phyloP scores from a whole-genome alignment of 2,329 filamentous ascomycete genomes.

The Blastomyces emzantsi region DNA sequence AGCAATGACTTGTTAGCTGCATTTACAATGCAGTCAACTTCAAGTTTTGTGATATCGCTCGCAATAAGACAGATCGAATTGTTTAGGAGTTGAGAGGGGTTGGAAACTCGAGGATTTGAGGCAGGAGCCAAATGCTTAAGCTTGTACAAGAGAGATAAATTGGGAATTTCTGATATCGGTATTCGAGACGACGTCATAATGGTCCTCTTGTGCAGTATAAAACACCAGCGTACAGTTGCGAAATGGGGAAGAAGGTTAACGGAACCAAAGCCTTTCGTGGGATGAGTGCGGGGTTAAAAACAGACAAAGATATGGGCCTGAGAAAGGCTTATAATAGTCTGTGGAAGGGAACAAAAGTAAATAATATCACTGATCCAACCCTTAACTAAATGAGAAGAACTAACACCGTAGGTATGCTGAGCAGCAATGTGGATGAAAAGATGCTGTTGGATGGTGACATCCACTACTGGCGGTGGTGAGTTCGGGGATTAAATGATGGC shows the following conservation, averaged over 20 bases:
- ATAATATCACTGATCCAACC: background rate
- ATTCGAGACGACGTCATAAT: conserved; percentile 12
- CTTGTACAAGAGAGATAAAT: conserved; percentile 55
- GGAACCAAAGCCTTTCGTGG: background rate
- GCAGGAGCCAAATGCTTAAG: conserved; percentile 39
- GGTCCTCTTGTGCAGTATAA: background rate
- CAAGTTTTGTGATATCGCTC: conserved; percentile 72
- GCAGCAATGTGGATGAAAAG: background rate
- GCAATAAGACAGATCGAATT: conserved; percentile 61
- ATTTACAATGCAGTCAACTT: conserved; percentile 80
- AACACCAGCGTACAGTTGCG: background rate
- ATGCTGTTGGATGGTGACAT: background rate
- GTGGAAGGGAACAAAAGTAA: background rate
- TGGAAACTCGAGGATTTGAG: conserved; percentile 21
- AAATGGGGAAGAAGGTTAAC: background rate
- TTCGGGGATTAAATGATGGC: background rate
- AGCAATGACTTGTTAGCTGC: conserved; percentile 72
- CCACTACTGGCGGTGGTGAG: background rate
- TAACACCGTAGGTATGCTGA: background rate
- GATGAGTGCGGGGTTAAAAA: background rate
- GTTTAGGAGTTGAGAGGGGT: conserved; percentile 53
- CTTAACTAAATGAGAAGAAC: background rate
- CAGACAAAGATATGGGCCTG: background rate
- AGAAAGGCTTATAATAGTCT: background rate
- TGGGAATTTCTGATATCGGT: conserved; percentile 29